Conservation (phyloP, 306 rosid genomes). For the Pachyrhizus erosus region DNA sequence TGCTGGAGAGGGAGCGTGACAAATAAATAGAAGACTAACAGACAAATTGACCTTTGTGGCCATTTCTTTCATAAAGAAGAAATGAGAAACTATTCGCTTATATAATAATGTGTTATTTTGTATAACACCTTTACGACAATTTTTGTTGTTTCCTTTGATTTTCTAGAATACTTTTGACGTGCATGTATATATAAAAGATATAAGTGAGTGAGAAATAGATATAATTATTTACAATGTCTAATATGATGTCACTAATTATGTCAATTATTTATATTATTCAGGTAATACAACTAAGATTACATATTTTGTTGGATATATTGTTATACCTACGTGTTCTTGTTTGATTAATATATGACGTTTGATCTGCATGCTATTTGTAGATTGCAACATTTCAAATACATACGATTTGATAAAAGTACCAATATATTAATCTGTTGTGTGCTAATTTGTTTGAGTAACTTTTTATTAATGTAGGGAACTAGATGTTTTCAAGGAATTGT, state of each 20-base stretch:
- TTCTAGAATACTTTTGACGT: background rate
- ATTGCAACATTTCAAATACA: background rate
- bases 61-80: background rate
- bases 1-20: background rate
- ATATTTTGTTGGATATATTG: background rate
- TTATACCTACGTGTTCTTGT: background rate
- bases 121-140: background rate
- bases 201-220: background rate
- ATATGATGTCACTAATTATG: background rate
- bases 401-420: background rate
- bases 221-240: background rate
- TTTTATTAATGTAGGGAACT: slow-evolving; percentile 49
- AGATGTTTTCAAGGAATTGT: slow-evolving; percentile 54
- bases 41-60: background rate
- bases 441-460: slow-evolving; percentile 14
- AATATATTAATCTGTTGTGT: slow-evolving; percentile 1
- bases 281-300: background rate
- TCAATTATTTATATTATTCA: background rate
- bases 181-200: background rate
- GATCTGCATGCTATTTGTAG: slow-evolving; percentile 11
- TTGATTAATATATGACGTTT: slow-evolving; percentile 7
- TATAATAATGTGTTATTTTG: background rate
- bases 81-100: background rate
- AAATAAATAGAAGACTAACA: background rate
- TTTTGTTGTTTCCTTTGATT: background rate